Percentiles rank a stretch among this genome's conserved stretches.
Conservation (phyloP, 2,329 filamentous ascomycete genomes). For the Aureobasidium vineae region DNA sequence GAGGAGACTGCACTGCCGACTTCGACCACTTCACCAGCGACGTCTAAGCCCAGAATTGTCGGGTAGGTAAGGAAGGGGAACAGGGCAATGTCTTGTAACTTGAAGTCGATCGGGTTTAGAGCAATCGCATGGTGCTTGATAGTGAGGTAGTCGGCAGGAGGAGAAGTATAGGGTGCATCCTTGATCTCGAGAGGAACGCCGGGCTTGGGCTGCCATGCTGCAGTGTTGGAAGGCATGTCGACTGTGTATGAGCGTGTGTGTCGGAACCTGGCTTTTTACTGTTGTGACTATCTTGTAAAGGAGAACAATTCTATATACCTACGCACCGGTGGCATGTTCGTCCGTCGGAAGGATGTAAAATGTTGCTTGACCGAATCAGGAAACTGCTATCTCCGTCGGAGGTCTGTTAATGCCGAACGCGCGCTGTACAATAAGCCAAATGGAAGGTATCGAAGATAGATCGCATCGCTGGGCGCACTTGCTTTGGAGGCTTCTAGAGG, state of each 20-base stretch:
- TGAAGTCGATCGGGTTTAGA: slow-evolving; percentile 44
- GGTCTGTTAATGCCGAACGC: not conserved
- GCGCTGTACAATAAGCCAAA: too few species aligned
- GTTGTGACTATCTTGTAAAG: not conserved
- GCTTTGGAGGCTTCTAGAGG: not conserved
- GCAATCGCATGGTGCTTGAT: slow-evolving; percentile 40
- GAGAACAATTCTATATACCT: not conserved
- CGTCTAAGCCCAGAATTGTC: slow-evolving; percentile 34
- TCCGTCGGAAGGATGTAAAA: not conserved
- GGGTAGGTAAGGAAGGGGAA: slow-evolving; percentile 31
- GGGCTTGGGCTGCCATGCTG: slow-evolving; percentile 32
- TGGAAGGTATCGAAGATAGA: not conserved
- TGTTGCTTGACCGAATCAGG: not conserved
- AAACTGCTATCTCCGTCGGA: slow-evolving; percentile 1
- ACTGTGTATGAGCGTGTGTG: too few species aligned
- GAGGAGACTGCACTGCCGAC: slow-evolving; percentile 31
- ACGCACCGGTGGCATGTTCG: not conserved
- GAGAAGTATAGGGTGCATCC: slow-evolving; percentile 30
- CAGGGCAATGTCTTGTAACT: slow-evolving; percentile 36
- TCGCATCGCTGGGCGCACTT: not conserved
- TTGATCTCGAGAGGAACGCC: slow-evolving; percentile 31
- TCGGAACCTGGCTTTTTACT: not conserved
- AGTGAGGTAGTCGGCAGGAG: slow-evolving; percentile 36
- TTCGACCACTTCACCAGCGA: slow-evolving; percentile 37
- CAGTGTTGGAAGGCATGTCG: slow-evolving; percentile 29